Percentiles rank a stretch among this genome's conserved stretches.
Conservation (phyloP, 2,329 filamentous ascomycete species). For the Ophiostoma perfectum region DNA sequence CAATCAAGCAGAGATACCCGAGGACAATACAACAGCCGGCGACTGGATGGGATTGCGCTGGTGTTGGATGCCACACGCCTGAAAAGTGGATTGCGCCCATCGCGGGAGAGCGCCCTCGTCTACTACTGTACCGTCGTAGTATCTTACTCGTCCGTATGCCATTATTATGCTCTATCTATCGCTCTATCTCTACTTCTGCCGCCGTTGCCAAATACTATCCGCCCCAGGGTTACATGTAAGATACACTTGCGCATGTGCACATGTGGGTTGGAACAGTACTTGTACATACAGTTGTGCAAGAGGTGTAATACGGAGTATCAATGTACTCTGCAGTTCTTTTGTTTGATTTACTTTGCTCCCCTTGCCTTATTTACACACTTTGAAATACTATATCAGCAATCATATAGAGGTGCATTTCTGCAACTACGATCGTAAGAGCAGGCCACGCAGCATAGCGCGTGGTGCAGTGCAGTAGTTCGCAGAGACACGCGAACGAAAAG, state of each 20-base stretch:
- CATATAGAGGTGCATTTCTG: neutral
- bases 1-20: too few species aligned
- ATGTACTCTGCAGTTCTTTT: too few species aligned
- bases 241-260: too few species aligned
- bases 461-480: neutral
- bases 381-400: neutral
- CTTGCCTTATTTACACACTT: too few species aligned
- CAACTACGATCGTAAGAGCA: slow-evolving; percentile 1
- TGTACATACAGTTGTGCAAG: neutral
- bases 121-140: slow-evolving; percentile 15
- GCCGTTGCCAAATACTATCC: too few species aligned
- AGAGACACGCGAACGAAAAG: neutral
- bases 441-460: neutral
- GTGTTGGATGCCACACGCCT: slow-evolving; percentile 2
- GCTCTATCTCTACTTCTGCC: neutral
- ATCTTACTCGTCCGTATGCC: neutral
- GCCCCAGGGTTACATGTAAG: too few species aligned
- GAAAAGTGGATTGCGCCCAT: slow-evolving; percentile 15
- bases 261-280: neutral
- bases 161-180: neutral
- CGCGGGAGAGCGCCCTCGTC: slow-evolving; percentile 16
- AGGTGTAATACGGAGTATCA: too few species aligned
- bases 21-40: too few species aligned
- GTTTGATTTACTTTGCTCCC: neutral
- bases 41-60: neutral